Evolutionary conservation across 83 land plant species (phyloP).

Genomic region (Larix sibirica): DNA sequence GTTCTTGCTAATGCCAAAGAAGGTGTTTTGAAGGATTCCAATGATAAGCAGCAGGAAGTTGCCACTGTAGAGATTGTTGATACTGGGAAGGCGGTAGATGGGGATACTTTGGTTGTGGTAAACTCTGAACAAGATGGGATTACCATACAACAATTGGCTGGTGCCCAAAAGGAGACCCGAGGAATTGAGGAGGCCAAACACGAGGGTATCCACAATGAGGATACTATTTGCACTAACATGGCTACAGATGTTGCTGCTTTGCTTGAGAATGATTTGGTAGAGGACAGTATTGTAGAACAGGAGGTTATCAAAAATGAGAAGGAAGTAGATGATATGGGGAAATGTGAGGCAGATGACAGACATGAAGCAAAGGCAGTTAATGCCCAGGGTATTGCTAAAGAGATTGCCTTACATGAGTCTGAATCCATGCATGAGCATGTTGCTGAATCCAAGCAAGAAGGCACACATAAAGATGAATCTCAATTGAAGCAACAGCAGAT

Average conservation of each 20-base stretch:
- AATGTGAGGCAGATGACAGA: not conserved
- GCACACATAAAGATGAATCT: not conserved
- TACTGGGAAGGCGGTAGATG: not conserved
- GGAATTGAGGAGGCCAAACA: not conserved
- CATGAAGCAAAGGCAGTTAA: not conserved
- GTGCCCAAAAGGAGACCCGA: too few species aligned
- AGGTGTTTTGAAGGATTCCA: not conserved
- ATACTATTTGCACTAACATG: not conserved
- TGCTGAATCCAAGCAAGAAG: not conserved
- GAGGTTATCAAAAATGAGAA: too few species aligned
- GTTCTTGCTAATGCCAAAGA: not conserved
- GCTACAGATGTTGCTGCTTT: too few species aligned
- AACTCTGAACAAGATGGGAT: too few species aligned
- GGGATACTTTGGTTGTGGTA: not conserved
- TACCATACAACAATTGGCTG: too few species aligned
- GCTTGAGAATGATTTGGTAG: too few species aligned
- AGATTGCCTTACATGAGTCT: not conserved
- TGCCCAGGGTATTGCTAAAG: constrained; percentile 13
- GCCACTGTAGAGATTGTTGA: not conserved
- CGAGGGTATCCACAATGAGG: not conserved
- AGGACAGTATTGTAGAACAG: too few species aligned
- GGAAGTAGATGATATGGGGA: not conserved
- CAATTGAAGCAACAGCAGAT: not conserved
- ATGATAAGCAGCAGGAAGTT: not conserved
- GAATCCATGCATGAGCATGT: not conserved